Evolutionary conservation across 129 eudicot genomes (phyloP).

Genomic region (Saussurea involucrata): DNA sequence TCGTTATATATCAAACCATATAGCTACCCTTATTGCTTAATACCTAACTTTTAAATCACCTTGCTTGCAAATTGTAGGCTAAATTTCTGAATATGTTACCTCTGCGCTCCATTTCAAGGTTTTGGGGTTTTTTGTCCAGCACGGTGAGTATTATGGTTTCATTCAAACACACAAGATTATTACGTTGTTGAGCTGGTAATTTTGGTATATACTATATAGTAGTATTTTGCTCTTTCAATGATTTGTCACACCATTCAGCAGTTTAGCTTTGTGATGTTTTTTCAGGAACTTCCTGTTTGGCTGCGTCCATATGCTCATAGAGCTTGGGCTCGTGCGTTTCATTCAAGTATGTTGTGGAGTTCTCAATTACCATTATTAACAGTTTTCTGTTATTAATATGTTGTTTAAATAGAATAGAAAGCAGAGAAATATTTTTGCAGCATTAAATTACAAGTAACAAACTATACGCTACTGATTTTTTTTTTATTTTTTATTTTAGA

Average conservation of each 20-base stretch:
- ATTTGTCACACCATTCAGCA: background rate
- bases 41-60: background rate
- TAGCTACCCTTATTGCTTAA: background rate
- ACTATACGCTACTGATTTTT: background rate
- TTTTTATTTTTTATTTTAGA: conserved; percentile 42
- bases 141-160: conserved; percentile 52
- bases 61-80: conserved; percentile 48
- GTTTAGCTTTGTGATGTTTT: conserved; percentile 12
- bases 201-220: background rate
- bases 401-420: background rate
- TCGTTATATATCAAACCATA: background rate
- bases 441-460: background rate
- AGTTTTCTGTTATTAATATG: background rate
- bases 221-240: background rate
- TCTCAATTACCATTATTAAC: background rate
- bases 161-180: background rate
- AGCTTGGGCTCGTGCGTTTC: conserved; percentile 98
- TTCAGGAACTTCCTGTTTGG: conserved; percentile 87
- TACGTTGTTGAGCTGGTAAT: background rate
- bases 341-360: conserved; percentile 67
- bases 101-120: conserved; percentile 83
- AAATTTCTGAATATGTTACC: conserved; percentile 74
- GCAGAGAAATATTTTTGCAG: background rate
- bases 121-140: conserved; percentile 74
- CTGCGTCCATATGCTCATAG: conserved; percentile 76